Conservation (phyloP, 352 stramenopile species). For the Peronospora destructor region DNA sequence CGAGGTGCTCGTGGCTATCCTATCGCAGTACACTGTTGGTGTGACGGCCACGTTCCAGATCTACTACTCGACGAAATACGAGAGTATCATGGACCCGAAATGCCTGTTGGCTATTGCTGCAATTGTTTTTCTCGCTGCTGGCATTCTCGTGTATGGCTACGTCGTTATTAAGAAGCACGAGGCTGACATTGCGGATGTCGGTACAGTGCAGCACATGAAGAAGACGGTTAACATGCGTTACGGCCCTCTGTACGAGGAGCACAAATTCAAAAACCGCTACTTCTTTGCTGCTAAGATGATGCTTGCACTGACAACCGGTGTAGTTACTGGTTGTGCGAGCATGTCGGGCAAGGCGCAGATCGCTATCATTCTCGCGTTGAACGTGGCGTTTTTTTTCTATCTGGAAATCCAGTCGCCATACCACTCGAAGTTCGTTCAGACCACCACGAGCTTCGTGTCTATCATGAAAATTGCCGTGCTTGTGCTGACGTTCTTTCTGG, state of each 20-base stretch:
- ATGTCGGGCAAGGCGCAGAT: constrained; percentile 46
- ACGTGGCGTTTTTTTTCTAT: constrained; percentile 72
- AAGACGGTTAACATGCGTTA: constrained; percentile 80
- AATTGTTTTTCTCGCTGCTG: constrained; percentile 57
- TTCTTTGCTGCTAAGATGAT: constrained; percentile 82
- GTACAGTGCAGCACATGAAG: constrained; percentile 67
- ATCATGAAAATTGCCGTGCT: constrained; percentile 75
- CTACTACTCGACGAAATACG: constrained; percentile 58
- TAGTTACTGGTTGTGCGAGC: constrained; percentile 51
- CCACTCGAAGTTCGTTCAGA: constrained; percentile 67
- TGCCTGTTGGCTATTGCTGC: constrained; percentile 52
- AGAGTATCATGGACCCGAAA: constrained; percentile 53
- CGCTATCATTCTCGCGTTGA: constrained; percentile 42
- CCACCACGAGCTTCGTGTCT: constrained; percentile 61
- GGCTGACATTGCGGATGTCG: constrained; percentile 68
- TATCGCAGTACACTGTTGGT: constrained; percentile 83
- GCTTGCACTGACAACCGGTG: constrained; percentile 52
- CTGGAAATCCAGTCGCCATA: constrained; percentile 60
- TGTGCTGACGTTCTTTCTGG: constrained; percentile 65
- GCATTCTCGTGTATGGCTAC: constrained; percentile 76
- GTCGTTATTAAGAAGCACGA: constrained; percentile 68
- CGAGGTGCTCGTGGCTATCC: constrained; percentile 60
- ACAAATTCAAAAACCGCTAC: constrained; percentile 83
- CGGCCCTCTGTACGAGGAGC: constrained; percentile 80
- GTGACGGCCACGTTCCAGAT: constrained; percentile 83